Evolutionary conservation across 2,329 filamentous ascomycete genomes (phyloP).

Genomic region (Purpureocillium takamizusanense): DNA sequence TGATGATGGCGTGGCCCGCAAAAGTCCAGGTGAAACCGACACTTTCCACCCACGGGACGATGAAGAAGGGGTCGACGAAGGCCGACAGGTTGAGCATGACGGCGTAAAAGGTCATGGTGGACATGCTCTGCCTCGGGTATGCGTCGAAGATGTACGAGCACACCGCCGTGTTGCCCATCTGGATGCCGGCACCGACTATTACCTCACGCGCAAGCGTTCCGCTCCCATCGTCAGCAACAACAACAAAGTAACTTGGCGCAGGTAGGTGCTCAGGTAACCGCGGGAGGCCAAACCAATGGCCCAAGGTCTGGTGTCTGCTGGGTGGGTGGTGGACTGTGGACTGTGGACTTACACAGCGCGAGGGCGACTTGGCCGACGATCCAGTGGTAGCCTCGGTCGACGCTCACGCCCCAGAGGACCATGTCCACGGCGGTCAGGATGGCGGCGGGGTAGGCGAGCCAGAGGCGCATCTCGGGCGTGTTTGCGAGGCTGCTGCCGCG

Average conservation of each 20-base stretch:
- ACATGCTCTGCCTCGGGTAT: slow-evolving; percentile 45
- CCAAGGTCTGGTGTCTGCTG: too few relatives aligned
- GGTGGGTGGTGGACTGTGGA: too few relatives aligned
- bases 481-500: slow-evolving; percentile 33
- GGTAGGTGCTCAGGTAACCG: too few relatives aligned
- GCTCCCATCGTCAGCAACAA: too few relatives aligned
- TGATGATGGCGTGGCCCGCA: slow-evolving; percentile 36
- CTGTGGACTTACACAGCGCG: slow-evolving; percentile 40
- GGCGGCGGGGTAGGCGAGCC: slow-evolving; percentile 44
- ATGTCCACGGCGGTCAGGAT: slow-evolving; percentile 37
- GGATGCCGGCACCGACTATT: slow-evolving; percentile 42
- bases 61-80: slow-evolving; percentile 39
- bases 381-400: slow-evolving; percentile 45
- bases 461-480: slow-evolving; percentile 45
- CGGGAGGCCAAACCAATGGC: too few relatives aligned
- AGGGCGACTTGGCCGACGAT: slow-evolving; percentile 47
- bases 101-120: slow-evolving; percentile 43
- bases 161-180: slow-evolving; percentile 45
- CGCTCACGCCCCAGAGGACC: slow-evolving; percentile 44
- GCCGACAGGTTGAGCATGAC: slow-evolving; percentile 42
- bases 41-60: slow-evolving; percentile 34
- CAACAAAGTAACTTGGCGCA: too few relatives aligned
- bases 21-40: slow-evolving; percentile 43
- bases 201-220: too few relatives aligned
- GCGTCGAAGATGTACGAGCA: slow-evolving; percentile 45